These are phyloP conservation scores for Gastrolobium bilobum DNA, from an alignment of 306 rosid species.

Conservation along the genomic window DNA sequence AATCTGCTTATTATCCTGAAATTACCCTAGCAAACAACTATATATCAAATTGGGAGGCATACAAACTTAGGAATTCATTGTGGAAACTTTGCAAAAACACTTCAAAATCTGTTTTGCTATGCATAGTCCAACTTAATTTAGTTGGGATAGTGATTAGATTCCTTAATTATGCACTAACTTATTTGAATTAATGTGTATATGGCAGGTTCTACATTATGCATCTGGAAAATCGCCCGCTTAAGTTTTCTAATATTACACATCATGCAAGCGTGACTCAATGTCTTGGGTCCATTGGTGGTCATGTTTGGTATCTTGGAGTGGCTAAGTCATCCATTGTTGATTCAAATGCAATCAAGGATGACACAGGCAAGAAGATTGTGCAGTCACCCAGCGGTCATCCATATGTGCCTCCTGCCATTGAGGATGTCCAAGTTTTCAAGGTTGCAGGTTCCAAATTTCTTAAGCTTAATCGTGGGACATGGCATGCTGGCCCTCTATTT, in stretches of 20 bases:
- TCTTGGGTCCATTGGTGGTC: constrained; percentile 84
- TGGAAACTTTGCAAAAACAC: constrained; percentile 21
- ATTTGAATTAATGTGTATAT: neutral
- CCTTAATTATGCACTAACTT: neutral
- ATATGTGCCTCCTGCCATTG: constrained; percentile 70
- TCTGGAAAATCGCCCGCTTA: constrained; percentile 60
- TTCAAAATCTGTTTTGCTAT: constrained; percentile 3
- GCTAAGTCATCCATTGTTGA: constrained; percentile 80
- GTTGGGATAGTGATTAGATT: constrained; percentile 13
- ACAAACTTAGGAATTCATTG: constrained; percentile 13
- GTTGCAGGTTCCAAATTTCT: constrained; percentile 79
- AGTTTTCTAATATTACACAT: constrained; percentile 75
- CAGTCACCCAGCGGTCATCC: constrained; percentile 64
- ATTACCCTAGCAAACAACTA: neutral
- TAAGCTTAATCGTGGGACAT: constrained; percentile 84
- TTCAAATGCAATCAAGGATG: constrained; percentile 48
- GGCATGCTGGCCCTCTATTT: constrained; percentile 97
- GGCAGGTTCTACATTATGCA: constrained; percentile 82
- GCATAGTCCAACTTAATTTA: neutral
- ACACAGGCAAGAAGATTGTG: constrained; percentile 45
- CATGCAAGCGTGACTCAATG: constrained; percentile 92
- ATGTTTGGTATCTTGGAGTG: constrained; percentile 86
- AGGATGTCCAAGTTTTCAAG: constrained; percentile 72
- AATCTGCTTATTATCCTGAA: constrained; percentile 11
- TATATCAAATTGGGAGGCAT: neutral